Conservation (phyloP, 2,329 filamentous ascomycete species). For the Alternaria viburni region DNA sequence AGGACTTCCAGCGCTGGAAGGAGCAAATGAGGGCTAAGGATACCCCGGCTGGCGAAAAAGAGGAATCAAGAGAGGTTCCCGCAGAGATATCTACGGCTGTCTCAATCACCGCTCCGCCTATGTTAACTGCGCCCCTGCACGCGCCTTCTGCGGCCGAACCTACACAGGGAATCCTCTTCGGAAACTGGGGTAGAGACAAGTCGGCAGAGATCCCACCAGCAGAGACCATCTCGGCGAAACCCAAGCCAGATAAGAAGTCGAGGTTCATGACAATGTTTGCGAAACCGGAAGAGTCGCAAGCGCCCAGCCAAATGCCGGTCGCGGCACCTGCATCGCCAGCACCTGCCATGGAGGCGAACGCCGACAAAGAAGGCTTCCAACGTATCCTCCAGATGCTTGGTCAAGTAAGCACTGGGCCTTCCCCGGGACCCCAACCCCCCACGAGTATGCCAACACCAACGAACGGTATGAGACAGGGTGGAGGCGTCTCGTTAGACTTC, state of each 20-base stretch:
- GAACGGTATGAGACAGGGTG: slow-evolving; percentile 40
- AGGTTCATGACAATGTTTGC: slow-evolving; percentile 79
- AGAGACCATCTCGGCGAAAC: slow-evolving; percentile 44
- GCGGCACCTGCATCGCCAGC: slow-evolving; percentile 31
- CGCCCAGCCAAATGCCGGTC: slow-evolving; percentile 17
- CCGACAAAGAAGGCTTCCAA: slow-evolving; percentile 86
- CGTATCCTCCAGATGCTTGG: slow-evolving; percentile 83
- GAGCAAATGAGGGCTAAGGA: slow-evolving; percentile 80
- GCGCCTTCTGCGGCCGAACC: slow-evolving; percentile 70
- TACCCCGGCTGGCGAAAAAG: slow-evolving; percentile 53
- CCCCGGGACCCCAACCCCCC: slow-evolving; percentile 23
- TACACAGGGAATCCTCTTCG: slow-evolving; percentile 79
- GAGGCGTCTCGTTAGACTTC: slow-evolving; percentile 40
- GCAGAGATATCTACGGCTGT: slow-evolving; percentile 27
- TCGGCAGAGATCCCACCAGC: slow-evolving; percentile 44
- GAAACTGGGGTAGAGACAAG: slow-evolving; percentile 61
- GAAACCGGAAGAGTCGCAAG: slow-evolving; percentile 47
- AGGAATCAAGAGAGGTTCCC: slow-evolving; percentile 44
- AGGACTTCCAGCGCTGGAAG: slow-evolving; percentile 95
- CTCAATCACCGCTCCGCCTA: slow-evolving; percentile 26
- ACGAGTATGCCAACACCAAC: slow-evolving; percentile 27
- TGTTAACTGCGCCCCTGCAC: slow-evolving; percentile 55
- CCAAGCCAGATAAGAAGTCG: slow-evolving; percentile 73
- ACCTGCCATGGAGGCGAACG: slow-evolving; percentile 53
- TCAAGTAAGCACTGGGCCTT: slow-evolving; percentile 40